Evolutionary conservation across 169 alveolate species (phyloP).

Genomic region (Plasmodium gonderi): DNA sequence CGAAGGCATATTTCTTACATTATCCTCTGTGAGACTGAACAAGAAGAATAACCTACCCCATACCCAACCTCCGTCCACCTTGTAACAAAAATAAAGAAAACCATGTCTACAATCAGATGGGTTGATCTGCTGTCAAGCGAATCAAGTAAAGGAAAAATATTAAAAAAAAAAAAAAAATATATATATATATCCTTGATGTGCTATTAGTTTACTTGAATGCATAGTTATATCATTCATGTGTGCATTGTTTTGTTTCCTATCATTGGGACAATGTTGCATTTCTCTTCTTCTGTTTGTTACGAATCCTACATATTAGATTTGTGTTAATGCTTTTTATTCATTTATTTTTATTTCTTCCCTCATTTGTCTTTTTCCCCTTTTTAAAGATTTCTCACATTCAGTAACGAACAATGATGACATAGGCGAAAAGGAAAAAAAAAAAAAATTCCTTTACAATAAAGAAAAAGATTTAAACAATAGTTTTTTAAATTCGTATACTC

Average conservation of each 20-base stretch:
- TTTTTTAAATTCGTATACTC: constrained; percentile 48
- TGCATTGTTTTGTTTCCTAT: no score
- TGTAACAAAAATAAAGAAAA: background rate
- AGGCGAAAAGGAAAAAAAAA: constrained; percentile 34
- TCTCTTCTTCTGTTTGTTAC: no score
- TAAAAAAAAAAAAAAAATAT: background rate
- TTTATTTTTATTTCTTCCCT: background rate
- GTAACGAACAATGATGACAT: constrained; percentile 31
- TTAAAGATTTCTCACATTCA: constrained; percentile 32
- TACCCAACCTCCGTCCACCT: no score
- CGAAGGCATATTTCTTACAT: no score
- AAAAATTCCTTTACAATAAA: background rate
- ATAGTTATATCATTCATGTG: no score
- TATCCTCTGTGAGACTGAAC: no score
- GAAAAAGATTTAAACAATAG: constrained; percentile 38
- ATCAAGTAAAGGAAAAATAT: constrained; percentile 75
- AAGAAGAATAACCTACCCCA: no score
- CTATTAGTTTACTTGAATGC: no score
- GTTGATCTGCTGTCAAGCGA: constrained; percentile 86
- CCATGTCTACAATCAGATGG: constrained; percentile 84
- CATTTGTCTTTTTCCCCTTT: background rate
- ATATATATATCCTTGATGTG: no score
- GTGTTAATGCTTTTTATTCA: no score
- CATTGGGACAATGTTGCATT: no score
- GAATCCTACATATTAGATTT: no score